Conservation (phyloP, 2,329 filamentous ascomycete species). For the Xylogone sp. region DNA sequence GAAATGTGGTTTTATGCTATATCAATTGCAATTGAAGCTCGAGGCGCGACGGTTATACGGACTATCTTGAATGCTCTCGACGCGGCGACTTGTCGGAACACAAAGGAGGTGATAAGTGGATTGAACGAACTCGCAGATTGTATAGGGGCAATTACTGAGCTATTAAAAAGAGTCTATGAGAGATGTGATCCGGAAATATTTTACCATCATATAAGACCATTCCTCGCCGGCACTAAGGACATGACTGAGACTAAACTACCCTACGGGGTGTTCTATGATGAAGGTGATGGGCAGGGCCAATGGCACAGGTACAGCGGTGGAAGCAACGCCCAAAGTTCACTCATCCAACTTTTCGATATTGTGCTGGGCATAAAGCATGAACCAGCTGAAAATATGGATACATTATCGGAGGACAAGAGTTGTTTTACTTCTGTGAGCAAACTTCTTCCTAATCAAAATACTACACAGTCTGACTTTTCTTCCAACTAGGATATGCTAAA, state of each 20-base stretch:
- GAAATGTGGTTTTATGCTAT: constrained; percentile 91
- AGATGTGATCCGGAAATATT: constrained; percentile 81
- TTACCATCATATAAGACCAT: constrained; percentile 81
- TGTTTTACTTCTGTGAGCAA: no score
- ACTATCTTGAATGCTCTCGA: constrained; percentile 71
- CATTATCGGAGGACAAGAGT: constrained; percentile 19
- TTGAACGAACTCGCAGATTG: constrained; percentile 61
- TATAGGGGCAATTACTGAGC: constrained; percentile 59
- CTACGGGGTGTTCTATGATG: constrained; percentile 76
- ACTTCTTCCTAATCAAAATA: no score
- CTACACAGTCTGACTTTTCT: no score
- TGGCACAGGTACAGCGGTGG: constrained; percentile 78
- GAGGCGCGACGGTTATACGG: constrained; percentile 68
- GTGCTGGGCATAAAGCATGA: constrained; percentile 74
- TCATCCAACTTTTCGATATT: constrained; percentile 88
- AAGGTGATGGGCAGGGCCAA: constrained; percentile 56
- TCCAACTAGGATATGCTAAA: no score
- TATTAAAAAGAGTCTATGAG: constrained; percentile 82
- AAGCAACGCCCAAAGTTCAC: constrained; percentile 84
- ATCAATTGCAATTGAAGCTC: constrained; percentile 82
- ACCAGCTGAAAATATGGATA: constrained; percentile 20
- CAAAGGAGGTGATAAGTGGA: constrained; percentile 53
- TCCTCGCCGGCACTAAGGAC: constrained; percentile 83
- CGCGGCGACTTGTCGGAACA: constrained; percentile 58
- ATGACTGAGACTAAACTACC: constrained; percentile 81